Base-by-base conservation (phyloP, 2,329 filamentous ascomycete species). In the Cladophialophora exuberans region DNA sequence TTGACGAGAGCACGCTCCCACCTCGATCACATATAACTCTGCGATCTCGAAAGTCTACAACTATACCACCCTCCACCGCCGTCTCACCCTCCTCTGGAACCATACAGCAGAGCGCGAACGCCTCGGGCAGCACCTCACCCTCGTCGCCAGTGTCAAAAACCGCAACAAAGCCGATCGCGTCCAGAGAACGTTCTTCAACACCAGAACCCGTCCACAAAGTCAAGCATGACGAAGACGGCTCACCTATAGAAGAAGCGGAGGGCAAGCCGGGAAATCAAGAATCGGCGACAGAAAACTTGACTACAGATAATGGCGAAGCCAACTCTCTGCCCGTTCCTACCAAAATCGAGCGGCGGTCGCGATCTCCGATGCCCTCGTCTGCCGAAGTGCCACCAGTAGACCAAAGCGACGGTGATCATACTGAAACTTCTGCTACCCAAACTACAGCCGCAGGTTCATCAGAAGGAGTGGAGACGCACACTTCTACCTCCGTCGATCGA, bases 1-100 rank as follows among this genome's bases (percentile, higher is more conserved):
- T 83, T 70, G 73, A 82, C 67, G 79, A 82, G 69, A 69, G 75
- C 61, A 80, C 80, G 47, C 73, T 83, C 36, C 79, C 77, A 57
- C 62, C 68, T 31, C 68, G 72, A 57, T 65, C 70, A 30, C 67
- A 72, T 44, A 38, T 64, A 60, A 45, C 49, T 20, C 51, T 60
- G 45, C 48, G 41, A 47, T 51, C 52, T 50, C 55, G 60, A 38
- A 57, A 55, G 46, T 54, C 56, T 62, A 52, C 61, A 64, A 63
- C 65, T 65, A 67, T 46, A 46, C 59, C 38, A 60, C 53, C 48
- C 55, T 62, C 26, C 44, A 59, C 6, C 45, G 17, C 36, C n/a
- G 6, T 47, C 22, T 33, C 33, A 13, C 33, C 51, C 31, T 25
- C 51, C 17, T 13, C 33, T 13, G 39, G 38, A 13, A 46, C 22